Base-by-base conservation (phyloP, 768 basidiomycete species). In the Calocera cornea region DNA sequence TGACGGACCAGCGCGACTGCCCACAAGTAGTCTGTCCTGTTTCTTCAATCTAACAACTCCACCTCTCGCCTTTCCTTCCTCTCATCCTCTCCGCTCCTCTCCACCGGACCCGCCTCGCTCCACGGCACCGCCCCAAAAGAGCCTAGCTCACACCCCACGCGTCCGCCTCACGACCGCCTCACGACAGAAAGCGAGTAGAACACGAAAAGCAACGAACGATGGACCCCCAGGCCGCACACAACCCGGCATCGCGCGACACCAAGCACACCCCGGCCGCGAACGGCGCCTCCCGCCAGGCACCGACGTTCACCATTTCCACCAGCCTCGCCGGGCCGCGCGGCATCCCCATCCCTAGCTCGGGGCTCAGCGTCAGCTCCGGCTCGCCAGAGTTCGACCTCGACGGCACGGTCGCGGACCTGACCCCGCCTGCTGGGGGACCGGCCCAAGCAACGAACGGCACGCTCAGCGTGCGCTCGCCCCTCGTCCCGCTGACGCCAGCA, bases 301-400 rank as follows among this genome's bases (percentile, higher is more conserved):
- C 54, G 54, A 60, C 31, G 54, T 60, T 60, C 27, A 60, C 54
- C 11, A 60, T 60, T 16, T 60, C 54, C 54, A 60, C 54, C 54
- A 22, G 54, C 31, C 11, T 60, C 16, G 27, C 54, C 14, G 54
- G 31, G 11, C 5, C 54, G 16, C 54, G 54, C 54, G 27, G 7
- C 27, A 33, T 60, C 27, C 14, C 54, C 31, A 5, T 60, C 7
- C 54, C 54, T 27, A 29, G 27, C 31, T 60, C 54, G 8, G 54
- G 54, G 2, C 54, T 60, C 14, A 60, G 54, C 19, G 22, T 22
- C 54, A 60, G 54, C 31, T 27, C 27, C 27, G 31, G 54, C 24
- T 60, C 54, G 7, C 14, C 27, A 12, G 54, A 60, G 54, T 60
- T 60, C 54, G 54, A 60, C 11, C 54, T 60, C 14, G 54, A 60